Base-by-base conservation (phyloP, 257 asterid genomes). In the Apocynum venetum region DNA sequence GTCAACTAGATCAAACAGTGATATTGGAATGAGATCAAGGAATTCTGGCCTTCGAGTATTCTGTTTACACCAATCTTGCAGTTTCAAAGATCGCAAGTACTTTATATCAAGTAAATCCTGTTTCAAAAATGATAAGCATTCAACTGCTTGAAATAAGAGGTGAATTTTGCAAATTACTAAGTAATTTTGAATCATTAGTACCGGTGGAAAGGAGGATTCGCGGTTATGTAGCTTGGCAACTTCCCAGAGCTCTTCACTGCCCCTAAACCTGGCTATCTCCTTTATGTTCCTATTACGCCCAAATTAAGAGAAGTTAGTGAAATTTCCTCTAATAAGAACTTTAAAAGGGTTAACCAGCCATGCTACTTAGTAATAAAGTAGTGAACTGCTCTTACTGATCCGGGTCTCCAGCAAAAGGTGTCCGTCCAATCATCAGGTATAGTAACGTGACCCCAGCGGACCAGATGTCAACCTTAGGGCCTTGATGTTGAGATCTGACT, bases 181-280 rank as follows among this genome's bases (percentile, higher is more conserved):
- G 20, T 5, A 49, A 61, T 4, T 46, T 46, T 38, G 56, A 53
- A 60, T 2, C 19, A 43, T 41, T 60, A 35, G 25, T 90, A 95
- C 99, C 93, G n/a, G 68, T 63, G 98, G 97, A 78, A 93, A 93
- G 83, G 88, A 85, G 59, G 96, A 80, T 83, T 93, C 98, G 20
- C 88, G 91, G 81, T 89, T 83, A 90, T 95, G 99, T 76, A 95
- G 90, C 87, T 90, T 95, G 73, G 97, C 96, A 13, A 95, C 94
- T 88, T 95, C 99, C 98, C 98, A 95, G n/a, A 95, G 89, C 81
- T 89, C 97, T 85, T 95, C 99, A 75, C 90, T 86, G 77, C 98
- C 99, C 85, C 90, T 90, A 78, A 95, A 82, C 84, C 85, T 91
- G 59, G 96, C 97, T 65, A 91, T 91, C 84, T 95, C 99, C 85